Evolutionary conservation across 75 land plant species (phyloP).

Genomic region (Ceratopteris richardii): DNA sequence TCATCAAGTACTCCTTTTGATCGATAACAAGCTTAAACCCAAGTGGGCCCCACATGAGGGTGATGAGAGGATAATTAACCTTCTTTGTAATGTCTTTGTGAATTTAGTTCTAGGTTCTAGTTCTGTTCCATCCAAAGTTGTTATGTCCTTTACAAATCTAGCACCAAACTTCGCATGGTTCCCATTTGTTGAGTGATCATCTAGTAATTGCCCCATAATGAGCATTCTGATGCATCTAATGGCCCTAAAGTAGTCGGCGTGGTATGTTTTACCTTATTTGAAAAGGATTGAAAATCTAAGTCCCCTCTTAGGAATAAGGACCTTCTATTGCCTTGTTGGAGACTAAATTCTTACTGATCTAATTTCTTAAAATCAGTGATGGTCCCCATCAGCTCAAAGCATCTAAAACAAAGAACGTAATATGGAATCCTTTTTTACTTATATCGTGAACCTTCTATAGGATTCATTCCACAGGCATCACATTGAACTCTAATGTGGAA

Average conservation of each 20-base stretch:
- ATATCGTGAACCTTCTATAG: constrained; percentile 27
- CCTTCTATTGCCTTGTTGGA: too few relatives aligned
- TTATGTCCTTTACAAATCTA: constrained; percentile 74
- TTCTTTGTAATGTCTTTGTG: too few relatives aligned
- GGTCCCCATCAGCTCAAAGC: constrained; percentile 54
- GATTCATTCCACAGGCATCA: constrained; percentile 21
- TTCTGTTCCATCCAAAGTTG: constrained; percentile 63
- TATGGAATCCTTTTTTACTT: constrained; percentile 37
- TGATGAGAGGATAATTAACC: too few relatives aligned
- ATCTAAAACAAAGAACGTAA: constrained; percentile 76
- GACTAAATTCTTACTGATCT: constrained; percentile 39
- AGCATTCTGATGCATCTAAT: not conserved
- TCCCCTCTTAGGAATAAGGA: too few relatives aligned
- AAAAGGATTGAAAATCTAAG: too few relatives aligned
- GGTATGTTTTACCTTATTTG: too few relatives aligned
- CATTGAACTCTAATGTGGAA: constrained; percentile 11
- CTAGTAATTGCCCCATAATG: not conserved
- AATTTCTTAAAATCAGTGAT: constrained; percentile 54
- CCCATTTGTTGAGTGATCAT: too few relatives aligned
- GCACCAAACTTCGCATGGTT: constrained; percentile 33
- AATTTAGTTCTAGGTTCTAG: constrained; percentile 62
- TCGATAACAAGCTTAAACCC: too few relatives aligned
- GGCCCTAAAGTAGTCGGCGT: too few relatives aligned
- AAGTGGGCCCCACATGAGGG: too few relatives aligned
- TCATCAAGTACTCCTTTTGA: too few relatives aligned